phyloP scores from a whole-genome alignment of 2,329 filamentous ascomycete species.

The Mariannaea sp. region DNA sequence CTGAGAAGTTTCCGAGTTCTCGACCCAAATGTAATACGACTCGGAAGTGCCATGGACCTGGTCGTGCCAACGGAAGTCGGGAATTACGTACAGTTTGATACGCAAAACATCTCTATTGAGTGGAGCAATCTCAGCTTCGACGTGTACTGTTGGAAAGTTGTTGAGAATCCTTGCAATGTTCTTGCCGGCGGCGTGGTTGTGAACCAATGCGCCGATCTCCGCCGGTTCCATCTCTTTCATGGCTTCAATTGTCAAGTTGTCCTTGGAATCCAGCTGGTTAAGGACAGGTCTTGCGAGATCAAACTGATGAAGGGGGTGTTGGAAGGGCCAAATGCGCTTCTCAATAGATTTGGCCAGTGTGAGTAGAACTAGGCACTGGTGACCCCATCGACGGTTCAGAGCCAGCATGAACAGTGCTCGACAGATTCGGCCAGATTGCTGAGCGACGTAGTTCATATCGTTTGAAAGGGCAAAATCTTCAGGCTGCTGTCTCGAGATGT shows the following conservation, averaged over 20 bases:
- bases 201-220: slow-evolving; percentile 88
- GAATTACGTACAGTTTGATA: slow-evolving; percentile 83
- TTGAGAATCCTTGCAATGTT: slow-evolving; percentile 81
- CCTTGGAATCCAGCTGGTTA: slow-evolving; percentile 82
- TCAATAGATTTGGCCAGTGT: slow-evolving; percentile 97
- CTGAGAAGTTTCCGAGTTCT: slow-evolving; percentile 95
- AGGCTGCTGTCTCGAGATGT: slow-evolving; percentile 84
- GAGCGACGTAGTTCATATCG: slow-evolving; percentile 91
- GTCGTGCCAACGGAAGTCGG: slow-evolving; percentile 95
- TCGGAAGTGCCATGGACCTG: slow-evolving; percentile 91
- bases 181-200: slow-evolving; percentile 85
- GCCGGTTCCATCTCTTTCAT: slow-evolving; percentile 91
- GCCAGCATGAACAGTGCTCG: slow-evolving; percentile 97
- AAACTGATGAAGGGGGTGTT: slow-evolving; percentile 95
- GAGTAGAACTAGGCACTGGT: slow-evolving; percentile 89
- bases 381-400: slow-evolving; percentile 91
- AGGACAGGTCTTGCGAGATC: slow-evolving; percentile 84
- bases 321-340: slow-evolving; percentile 91
- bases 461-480: slow-evolving; percentile 95
- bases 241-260: slow-evolving; percentile 74
- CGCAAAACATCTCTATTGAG: slow-evolving; percentile 92
- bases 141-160: slow-evolving; percentile 88
- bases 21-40: slow-evolving; percentile 98
- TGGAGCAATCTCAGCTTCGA: slow-evolving; percentile 94
- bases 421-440: slow-evolving; percentile 94